A percentile compares a stretch with the other conserved stretches of the same genome.
phyloP scores from a whole-genome alignment of 164 flowering plant genomes.

The Magnolia changhungtana region DNA sequence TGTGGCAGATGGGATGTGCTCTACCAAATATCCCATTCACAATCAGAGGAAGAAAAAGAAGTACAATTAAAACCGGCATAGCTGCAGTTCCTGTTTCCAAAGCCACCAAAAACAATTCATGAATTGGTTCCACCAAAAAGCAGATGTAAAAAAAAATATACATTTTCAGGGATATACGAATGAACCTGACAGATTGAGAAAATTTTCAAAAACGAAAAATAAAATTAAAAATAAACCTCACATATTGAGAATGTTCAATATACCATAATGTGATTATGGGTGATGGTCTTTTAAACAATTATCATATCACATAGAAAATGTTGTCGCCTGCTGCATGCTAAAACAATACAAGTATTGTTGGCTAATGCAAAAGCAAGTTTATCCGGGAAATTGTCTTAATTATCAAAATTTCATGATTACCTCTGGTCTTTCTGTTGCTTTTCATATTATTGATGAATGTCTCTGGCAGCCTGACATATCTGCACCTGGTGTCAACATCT shows the following conservation, averaged over 20 bases:
- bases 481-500: conserved; percentile 48
- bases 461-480: conserved; percentile 42
- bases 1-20: too few relatives aligned
- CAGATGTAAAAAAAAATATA: not conserved
- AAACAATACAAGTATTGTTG: not conserved
- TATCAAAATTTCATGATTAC: too few relatives aligned
- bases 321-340: not conserved
- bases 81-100: too few relatives aligned
- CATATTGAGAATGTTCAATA: not conserved
- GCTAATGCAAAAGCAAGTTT: too few relatives aligned
- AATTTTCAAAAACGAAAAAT: too few relatives aligned
- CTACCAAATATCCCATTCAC: too few relatives aligned
- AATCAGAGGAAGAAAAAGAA: too few relatives aligned
- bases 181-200: too few relatives aligned
- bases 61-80: too few relatives aligned
- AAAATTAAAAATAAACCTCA: not conserved
- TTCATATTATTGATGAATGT: not conserved
- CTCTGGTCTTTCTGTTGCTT: not conserved
- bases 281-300: not conserved
- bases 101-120: too few relatives aligned
- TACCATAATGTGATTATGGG: not conserved
- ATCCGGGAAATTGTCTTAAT: too few relatives aligned
- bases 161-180: too few relatives aligned
- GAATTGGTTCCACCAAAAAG: not conserved
- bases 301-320: not conserved